Percentiles rank a stretch among this genome's conserved stretches.
Conservation (phyloP, 78 protist genomes). For the Dictyostelium firmibasis region DNA sequence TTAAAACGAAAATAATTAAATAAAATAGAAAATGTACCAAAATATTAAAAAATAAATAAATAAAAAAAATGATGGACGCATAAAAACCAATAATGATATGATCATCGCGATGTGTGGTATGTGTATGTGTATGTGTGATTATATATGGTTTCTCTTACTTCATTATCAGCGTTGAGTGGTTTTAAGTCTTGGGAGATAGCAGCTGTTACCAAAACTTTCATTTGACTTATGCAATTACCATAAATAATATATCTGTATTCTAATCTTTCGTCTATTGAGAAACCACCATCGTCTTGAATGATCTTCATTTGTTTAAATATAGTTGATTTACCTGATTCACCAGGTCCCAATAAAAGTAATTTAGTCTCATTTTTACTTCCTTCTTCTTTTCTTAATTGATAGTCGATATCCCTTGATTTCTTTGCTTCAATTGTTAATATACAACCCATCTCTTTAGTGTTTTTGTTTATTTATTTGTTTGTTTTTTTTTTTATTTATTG, state of each 20-base stretch:
- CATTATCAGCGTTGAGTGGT: conserved; percentile 27
- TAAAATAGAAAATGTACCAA: too few species aligned
- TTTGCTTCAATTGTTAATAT: conserved; percentile 72
- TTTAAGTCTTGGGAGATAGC: conserved; percentile 24
- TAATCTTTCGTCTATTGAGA: conserved; percentile 66
- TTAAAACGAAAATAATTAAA: neutral
- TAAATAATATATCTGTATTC: conserved; percentile 77
- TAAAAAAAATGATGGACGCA: neutral
- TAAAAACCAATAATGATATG: too few species aligned
- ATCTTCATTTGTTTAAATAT: conserved; percentile 85
- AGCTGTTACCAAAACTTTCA: conserved; percentile 76
- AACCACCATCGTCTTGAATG: conserved; percentile 80
- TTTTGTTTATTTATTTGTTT: neutral
- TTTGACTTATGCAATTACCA: conserved; percentile 83
- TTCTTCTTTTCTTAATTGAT: conserved; percentile 53
- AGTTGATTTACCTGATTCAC: conserved; percentile 81
- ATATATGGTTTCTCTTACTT: conserved; percentile 24
- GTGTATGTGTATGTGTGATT: neutral
- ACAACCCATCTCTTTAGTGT: conserved; percentile 8
- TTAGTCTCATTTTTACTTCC: conserved; percentile 64
- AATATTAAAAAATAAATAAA: neutral
- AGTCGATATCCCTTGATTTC: conserved; percentile 68
- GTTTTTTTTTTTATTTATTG: neutral
- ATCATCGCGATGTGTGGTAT: neutral
- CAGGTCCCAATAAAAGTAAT: conserved; percentile 62